These are phyloP conservation scores for Hypoxylon crocopeplum DNA, from an alignment of 495 filamentous ascomycete species.

Conservation along the genomic window DNA sequence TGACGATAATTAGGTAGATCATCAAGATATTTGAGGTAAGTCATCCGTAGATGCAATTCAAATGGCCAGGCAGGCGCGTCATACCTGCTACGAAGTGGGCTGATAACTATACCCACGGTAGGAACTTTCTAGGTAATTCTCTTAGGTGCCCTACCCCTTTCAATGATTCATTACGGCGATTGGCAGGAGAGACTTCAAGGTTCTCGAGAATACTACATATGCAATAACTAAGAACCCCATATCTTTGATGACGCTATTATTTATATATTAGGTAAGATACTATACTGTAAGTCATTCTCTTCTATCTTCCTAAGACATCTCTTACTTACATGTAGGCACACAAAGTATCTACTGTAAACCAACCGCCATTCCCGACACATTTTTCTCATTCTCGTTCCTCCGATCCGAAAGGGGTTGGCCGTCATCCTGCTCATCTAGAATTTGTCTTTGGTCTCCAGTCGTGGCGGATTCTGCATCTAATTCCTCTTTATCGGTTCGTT, in stretches of 20 bases:
- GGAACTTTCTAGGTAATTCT: not conserved
- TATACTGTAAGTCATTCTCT: too few species aligned
- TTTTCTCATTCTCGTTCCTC: constrained; percentile 19
- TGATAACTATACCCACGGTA: constrained; percentile 17
- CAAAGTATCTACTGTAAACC: not conserved
- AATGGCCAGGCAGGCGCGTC: constrained; percentile 19
- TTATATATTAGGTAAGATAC: too few species aligned
- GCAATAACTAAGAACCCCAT: too few species aligned
- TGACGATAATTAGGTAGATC: too few species aligned
- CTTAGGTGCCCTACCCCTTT: too few species aligned
- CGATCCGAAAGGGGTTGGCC: too few species aligned
- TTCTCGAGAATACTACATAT: too few species aligned
- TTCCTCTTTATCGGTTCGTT: constrained; percentile 37
- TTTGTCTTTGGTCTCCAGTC: constrained; percentile 19
- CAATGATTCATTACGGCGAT: too few species aligned
- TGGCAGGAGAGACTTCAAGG: too few species aligned
- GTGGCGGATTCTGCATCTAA: constrained; percentile 24
- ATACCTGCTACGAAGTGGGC: constrained; percentile 19
- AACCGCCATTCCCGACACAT: constrained; percentile 7
- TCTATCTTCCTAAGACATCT: too few species aligned
- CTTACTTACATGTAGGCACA: not conserved
- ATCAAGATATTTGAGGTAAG: not conserved
- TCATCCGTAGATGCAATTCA: constrained; percentile 1
- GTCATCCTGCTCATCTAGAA: constrained; percentile 1
- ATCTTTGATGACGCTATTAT: too few species aligned